Percentiles rank a stretch among this genome's conserved stretches.
Evolutionary conservation across 2,329 filamentous ascomycete species (phyloP).

Genomic region (Colletotrichum chrysophilum): DNA sequence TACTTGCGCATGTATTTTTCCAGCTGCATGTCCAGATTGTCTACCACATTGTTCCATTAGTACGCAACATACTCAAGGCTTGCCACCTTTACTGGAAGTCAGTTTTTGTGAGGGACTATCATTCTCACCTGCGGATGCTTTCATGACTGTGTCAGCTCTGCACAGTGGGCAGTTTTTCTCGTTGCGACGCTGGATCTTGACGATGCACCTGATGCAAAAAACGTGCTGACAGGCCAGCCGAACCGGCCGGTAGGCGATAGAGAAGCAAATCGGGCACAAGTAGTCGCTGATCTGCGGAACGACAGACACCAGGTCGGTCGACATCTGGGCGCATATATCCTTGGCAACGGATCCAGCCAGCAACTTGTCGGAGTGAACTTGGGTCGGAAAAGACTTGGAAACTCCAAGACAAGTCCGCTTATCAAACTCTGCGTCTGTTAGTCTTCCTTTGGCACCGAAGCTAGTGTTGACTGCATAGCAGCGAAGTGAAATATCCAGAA

Average conservation of each 20-base stretch:
- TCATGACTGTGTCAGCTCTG: slow-evolving; percentile 72
- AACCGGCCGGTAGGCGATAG: slow-evolving; percentile 83
- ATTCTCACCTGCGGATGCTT: slow-evolving; percentile 67
- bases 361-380: slow-evolving; percentile 63
- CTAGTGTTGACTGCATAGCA: not conserved
- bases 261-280: slow-evolving; percentile 80
- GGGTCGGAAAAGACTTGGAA: slow-evolving; percentile 64
- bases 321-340: slow-evolving; percentile 77
- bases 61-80: not conserved
- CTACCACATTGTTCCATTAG: slow-evolving; percentile 38
- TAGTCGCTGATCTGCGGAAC: slow-evolving; percentile 88
- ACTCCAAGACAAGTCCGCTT: slow-evolving; percentile 80
- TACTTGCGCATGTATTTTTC: slow-evolving; percentile 75
- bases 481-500: not conserved
- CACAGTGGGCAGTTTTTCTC: slow-evolving; percentile 79
- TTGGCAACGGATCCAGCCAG: slow-evolving; percentile 73
- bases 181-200: slow-evolving; percentile 76
- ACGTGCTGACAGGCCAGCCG: slow-evolving; percentile 76
- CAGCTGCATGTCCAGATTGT: slow-evolving; percentile 72
- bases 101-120: not conserved
- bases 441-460: not conserved
- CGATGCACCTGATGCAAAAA: slow-evolving; percentile 84
- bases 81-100: not conserved
- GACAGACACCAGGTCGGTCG: slow-evolving; percentile 71
- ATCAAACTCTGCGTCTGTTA: slow-evolving; percentile 73